Evolutionary conservation across 345 rosid species (phyloP).

Genomic region (Sisymbrium altissimum): DNA sequence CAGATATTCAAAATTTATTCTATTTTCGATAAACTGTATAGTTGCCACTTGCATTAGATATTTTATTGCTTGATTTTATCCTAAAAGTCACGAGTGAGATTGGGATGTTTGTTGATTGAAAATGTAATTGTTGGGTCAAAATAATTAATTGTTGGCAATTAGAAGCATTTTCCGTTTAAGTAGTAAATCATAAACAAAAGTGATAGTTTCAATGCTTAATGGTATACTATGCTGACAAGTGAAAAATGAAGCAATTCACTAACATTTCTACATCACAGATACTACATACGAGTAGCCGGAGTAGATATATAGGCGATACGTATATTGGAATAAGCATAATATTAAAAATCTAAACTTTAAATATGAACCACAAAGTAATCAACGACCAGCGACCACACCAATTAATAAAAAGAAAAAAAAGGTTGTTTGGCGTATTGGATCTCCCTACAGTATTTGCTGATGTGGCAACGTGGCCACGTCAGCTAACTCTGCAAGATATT

Average conservation of each 20-base stretch:
- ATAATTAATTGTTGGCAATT: not conserved
- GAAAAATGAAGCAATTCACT: not conserved
- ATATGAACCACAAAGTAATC: slow-evolving; percentile 25
- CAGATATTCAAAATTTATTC: too few species aligned
- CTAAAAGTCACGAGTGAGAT: slow-evolving; percentile 14
- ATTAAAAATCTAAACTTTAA: slow-evolving; percentile 17
- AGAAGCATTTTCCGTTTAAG: not conserved
- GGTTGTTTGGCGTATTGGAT: slow-evolving; percentile 26
- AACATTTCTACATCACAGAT: not conserved
- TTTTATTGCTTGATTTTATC: slow-evolving; percentile 4
- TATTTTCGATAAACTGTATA: too few species aligned
- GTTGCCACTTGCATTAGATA: slow-evolving; percentile 34
- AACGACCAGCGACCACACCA: slow-evolving; percentile 17
- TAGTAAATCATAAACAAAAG: not conserved
- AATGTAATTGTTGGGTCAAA: not conserved
- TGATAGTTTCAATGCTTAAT: not conserved
- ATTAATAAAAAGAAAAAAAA: not conserved
- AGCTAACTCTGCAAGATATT: slow-evolving; percentile 43
- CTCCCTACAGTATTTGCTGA: slow-evolving; percentile 33
- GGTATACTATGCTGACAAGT: not conserved
- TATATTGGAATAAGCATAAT: not conserved
- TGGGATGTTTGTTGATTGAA: too few species aligned
- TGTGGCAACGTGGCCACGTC: slow-evolving; percentile 51
- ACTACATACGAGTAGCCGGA: not conserved
- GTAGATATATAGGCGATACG: not conserved